Evolutionary conservation across 257 asterid genomes (phyloP), one percentile per base, ranked within the genome.

Genomic region (Verbena officinalis): DNA sequence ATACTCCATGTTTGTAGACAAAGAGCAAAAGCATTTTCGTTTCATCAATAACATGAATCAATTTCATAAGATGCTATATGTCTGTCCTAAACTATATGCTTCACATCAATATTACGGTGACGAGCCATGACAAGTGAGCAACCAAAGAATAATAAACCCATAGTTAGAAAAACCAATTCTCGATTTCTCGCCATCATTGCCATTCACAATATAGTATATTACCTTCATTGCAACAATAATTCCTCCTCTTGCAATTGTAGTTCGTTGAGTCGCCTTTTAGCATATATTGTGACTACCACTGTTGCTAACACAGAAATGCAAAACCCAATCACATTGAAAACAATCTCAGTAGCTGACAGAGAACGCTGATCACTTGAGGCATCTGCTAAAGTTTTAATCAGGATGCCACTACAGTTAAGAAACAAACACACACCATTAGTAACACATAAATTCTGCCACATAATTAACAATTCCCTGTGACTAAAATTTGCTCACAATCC

Each of bases 331-430:
- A 81, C 84, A 38, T 84, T 86, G 62, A 88, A 74, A 58, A 79
- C 64, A 20, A 88, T 84, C 74, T 88, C 85, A 21, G 80, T 56
- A 53, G 72, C 80, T 17, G 95, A 77, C 33, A 88, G 60, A 27
- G 81, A 43, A 16, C 59, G 78, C 42, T 59, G 75, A 56, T 84
- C 90, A 20, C 73, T 73, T 7, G 97, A 88, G 55, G 93, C 97
- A 71, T 88, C 81, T 2, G 96, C 97, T 48, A 90, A 72, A 1
- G 97, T 79, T 74, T 81, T 80, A 55, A 90, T 84, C 59, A 90
- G 72, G 51, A 87, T 81, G 57, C 97, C 97, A 67, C 97, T 90
- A 60, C 81, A 75, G 24, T 51, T 55, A n/a, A n/a, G 23, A 67
- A 56, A 36, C 40, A 36, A 43, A 44, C 36, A 62, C 20, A 55